Evolutionary conservation across 768 basidiomycete species (phyloP), one percentile per base, ranked within the genome.

Genomic region (Lactarius sp.): DNA sequence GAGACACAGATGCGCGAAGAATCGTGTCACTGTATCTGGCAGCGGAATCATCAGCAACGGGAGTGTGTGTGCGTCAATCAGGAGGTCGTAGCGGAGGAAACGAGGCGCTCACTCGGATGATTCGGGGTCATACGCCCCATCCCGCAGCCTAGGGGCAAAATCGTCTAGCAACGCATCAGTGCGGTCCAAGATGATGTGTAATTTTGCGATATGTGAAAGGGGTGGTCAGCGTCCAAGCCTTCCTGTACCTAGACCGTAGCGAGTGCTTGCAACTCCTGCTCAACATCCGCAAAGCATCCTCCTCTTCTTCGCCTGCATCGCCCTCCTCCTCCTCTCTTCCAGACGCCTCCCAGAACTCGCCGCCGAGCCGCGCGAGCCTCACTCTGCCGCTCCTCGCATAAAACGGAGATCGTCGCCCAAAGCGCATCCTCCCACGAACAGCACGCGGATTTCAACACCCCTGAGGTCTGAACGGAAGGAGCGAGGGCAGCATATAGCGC

Each of bases 391-490:
- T 92, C 86, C 71, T 95, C 92, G 69, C 90, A 88, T 44, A 92
- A 77, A 54, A 92, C 80, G 68, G 85, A 86, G 56, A 94, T 78
- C 62, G 91, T 87, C 0, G 91, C 92, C 97, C 97, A 99, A 0
- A 98, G 78, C 71, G 95, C 88, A 70, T 99, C 97, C 70, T 95
- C 91, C 95, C 96, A 98, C 22, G 90, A 88, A 39, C 86, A 76
- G 70, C 92, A 95, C 3, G 88, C 84, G 0, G 85, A 80, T 66
- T 88, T 85, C 41, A 93, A 81, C 37, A 87, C 74, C 27, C 73
- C 76, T 0, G 84, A 80, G 1, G 89, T 90, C 73, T 81, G 86
- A 52, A 79, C 83, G 13, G 80, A 88, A 37, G 86, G 95, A 33
- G 80, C 86, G 8, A 99, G 82, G 0, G 94, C 86, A 0, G 94